Base-by-base conservation (phyloP, 2,329 filamentous ascomycete species). In the Blastomyces emzantsi region DNA sequence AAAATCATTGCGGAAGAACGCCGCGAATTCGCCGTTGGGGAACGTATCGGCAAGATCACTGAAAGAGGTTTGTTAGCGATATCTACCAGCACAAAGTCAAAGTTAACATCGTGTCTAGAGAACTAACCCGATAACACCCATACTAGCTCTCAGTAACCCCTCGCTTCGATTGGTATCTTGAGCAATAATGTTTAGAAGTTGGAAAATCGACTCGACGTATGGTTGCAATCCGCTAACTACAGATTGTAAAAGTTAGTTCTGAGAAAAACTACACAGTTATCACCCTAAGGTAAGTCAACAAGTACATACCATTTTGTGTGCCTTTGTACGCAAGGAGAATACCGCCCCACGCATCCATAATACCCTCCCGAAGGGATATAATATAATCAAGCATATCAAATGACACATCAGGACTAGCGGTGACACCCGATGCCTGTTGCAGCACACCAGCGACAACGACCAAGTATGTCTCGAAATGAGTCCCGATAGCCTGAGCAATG, bases 331-430 rank as follows among this genome's bases (percentile, higher is more conserved):
- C 92, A 75, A 93, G 87, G 73, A 99, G 92, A 69, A 96, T 94
- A 69, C 94, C 94, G 71, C 92, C 92, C 92, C 95, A 99, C 43
- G 94, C 94, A 82, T 99, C 94, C 88, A 97, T 96, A 69, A 99
- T 97, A 70, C 93, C 94, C 75, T 99, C 95, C 62, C 94, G 88
- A 59, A 99, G 84, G 25, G 92, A 96, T 67, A 96, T 86, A 70
- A 99, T 88, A 74, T 99, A 99, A 77, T 97, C 93, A 64, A 92
- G 88, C 89, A 97, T 96, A 78, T 99, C 94, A 70, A 92, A 94
- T 60, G 89, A 90, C 64, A 89, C 87, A 69, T 97, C 92, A 36
- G 87, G 83, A 63, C 86, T 86, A 52, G 90, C 85, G 41, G 87
- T 90, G 63, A 99, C 91, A 55, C 84, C 87, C 22, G 92, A 89